These are phyloP conservation scores for Sporothrix pseudoabietina DNA, from an alignment of 2,329 filamentous ascomycete genomes.

Conservation along the genomic window DNA sequence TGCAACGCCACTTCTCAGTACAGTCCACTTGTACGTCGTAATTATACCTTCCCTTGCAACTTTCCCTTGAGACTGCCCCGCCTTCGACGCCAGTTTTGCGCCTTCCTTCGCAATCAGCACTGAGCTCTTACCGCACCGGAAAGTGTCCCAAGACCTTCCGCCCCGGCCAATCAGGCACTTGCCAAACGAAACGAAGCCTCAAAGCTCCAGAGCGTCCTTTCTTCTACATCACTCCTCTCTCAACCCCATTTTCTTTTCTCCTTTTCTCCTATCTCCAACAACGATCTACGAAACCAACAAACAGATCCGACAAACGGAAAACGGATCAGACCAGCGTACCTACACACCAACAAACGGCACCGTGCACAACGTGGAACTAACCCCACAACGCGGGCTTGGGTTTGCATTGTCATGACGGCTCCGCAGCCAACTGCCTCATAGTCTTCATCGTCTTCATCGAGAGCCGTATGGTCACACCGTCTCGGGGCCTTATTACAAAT, in stretches of 20 bases:
- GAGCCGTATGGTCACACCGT: not conserved
- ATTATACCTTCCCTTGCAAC: not conserved
- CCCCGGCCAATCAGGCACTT: constrained; percentile 8
- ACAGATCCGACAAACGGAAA: not conserved
- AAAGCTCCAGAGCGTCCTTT: not conserved
- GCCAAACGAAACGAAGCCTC: not conserved
- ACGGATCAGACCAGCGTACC: not conserved
- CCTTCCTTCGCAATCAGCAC: constrained; percentile 7
- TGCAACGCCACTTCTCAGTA: not conserved
- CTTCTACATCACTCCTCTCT: not conserved
- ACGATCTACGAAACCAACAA: not conserved
- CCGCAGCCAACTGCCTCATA: not conserved
- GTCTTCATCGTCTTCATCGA: not conserved
- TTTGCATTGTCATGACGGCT: not conserved
- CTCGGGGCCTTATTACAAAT: not conserved
- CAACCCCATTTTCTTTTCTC: not conserved
- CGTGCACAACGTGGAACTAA: not conserved
- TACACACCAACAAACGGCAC: not conserved
- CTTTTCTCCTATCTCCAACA: not conserved
- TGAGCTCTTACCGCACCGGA: not conserved
- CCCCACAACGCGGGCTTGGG: not conserved
- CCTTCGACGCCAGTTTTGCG: not conserved
- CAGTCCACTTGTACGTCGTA: not conserved
- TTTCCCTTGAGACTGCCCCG: not conserved
- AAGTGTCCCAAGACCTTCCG: not conserved